A percentile compares a stretch with the other conserved stretches of the same genome.
phyloP scores from a whole-genome alignment of 1,284 basidiomycete species.

The Coriolopsis trogii region DNA sequence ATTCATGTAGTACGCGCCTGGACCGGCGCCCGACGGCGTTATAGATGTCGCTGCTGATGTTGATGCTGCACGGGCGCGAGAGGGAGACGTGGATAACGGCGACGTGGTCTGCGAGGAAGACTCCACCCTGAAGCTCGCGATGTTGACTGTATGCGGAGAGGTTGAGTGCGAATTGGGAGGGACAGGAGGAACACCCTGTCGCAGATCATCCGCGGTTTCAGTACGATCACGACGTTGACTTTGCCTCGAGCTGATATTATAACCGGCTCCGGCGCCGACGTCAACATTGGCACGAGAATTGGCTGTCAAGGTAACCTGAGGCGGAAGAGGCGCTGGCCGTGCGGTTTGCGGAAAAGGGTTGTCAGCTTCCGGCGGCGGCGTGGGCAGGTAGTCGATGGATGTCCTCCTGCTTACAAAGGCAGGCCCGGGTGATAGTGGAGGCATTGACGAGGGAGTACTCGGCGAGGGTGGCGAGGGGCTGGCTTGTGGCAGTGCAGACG shows the following conservation, averaged over 20 bases:
- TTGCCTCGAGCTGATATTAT: too few species aligned
- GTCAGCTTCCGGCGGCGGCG: conserved; percentile 5
- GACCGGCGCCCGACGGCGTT: conserved; percentile 12
- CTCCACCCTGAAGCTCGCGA: conserved; percentile 33
- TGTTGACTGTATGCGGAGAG: conserved; percentile 2
- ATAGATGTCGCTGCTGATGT: conserved; percentile 27
- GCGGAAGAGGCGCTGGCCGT: neutral
- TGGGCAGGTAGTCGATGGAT: conserved; percentile 16
- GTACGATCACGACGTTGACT: neutral
- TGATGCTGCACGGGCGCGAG: conserved; percentile 22
- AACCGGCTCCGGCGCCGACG: too few species aligned
- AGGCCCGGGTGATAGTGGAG: conserved; percentile 20
- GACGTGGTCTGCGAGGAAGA: conserved; percentile 24
- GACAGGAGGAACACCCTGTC: conserved; percentile 39
- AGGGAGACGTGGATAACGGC: conserved; percentile 15
- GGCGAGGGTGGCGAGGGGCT: conserved; percentile 11
- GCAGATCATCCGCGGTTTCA: conserved; percentile 8
- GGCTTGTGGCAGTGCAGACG: neutral
- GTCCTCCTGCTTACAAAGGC: conserved; percentile 24
- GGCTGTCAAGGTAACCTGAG: neutral
- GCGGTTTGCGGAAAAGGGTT: neutral
- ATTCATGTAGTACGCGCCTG: neutral
- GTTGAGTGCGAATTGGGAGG: conserved; percentile 18
- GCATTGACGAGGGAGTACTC: conserved; percentile 23
- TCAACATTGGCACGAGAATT: neutral